phyloP scores from a whole-genome alignment of 345 rosid species.

The Geranium rotundifolium region DNA sequence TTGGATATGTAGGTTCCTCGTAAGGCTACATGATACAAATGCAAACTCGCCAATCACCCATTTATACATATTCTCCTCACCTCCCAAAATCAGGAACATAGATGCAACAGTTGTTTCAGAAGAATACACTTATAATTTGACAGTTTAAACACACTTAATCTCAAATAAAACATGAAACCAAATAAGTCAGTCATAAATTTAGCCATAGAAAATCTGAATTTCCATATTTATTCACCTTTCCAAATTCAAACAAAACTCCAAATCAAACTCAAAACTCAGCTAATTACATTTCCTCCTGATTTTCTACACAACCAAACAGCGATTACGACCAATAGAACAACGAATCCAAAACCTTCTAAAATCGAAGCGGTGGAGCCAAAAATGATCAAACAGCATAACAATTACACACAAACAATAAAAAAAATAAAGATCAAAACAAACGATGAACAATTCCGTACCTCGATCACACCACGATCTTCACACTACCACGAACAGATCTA shows the following conservation, averaged over 20 bases:
- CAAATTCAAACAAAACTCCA: neutral
- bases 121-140: neutral
- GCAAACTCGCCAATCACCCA: neutral
- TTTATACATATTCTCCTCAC: neutral
- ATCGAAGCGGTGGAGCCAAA: neutral
- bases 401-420: neutral
- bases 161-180: neutral
- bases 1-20: neutral
- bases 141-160: too few species aligned
- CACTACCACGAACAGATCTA: neutral
- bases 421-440: neutral
- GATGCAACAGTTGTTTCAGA: neutral
- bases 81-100: neutral
- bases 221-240: neutral
- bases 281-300: neutral
- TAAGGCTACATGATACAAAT: neutral
- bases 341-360: neutral
- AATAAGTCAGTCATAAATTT: neutral
- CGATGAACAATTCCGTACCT: neutral
- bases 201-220: too few species aligned
- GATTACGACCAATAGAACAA: neutral
- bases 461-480: neutral
- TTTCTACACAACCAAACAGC: neutral
- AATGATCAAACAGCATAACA: neutral
- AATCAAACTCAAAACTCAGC: neutral